Percentiles rank a stretch among this genome's conserved stretches.
phyloP scores from a whole-genome alignment of 768 basidiomycete genomes.

The Coprinellus aureogranulatus region DNA sequence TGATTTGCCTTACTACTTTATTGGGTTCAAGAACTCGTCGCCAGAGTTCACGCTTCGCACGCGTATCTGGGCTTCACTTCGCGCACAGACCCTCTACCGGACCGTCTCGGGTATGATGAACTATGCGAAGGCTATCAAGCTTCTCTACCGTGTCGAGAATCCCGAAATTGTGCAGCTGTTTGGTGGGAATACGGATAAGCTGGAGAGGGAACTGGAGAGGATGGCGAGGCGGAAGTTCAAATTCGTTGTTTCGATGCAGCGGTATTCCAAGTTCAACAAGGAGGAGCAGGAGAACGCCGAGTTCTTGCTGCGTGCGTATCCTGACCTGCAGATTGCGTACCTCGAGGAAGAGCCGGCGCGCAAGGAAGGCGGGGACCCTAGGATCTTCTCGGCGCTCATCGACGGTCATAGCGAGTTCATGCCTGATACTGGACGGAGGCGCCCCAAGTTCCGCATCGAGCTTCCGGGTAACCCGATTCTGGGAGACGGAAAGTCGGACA shows the following conservation, averaged over 20 bases:
- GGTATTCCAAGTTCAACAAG: constrained; percentile 99
- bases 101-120: constrained; percentile 99
- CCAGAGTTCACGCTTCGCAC: constrained; percentile 98
- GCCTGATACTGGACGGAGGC: constrained; percentile 80
- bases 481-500: constrained; percentile 98
- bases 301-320: constrained; percentile 95
- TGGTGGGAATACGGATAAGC: constrained; percentile 95
- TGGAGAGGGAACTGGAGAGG: constrained; percentile 93
- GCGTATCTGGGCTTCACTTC: constrained; percentile 97
- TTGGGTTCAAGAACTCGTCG: constrained; percentile 98
- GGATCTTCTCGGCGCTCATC: constrained; percentile 94
- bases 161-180: constrained; percentile 97
- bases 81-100: constrained; percentile 96
- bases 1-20: constrained; percentile 95
- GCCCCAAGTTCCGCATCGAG: constrained; percentile 98
- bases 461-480: constrained; percentile 98
- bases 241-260: constrained; percentile 98
- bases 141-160: constrained; percentile 99
- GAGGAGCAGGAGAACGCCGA: constrained; percentile 99
- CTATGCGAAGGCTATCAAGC: constrained; percentile 98
- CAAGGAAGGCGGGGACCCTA: constrained; percentile 92
- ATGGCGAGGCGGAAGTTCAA: constrained; percentile 99
- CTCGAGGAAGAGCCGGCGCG: constrained; percentile 92
- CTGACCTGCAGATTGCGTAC: constrained; percentile 97
- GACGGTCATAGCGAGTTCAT: constrained; percentile 98